These are phyloP conservation scores for Colletotrichum spinosum DNA, from an alignment of 2,329 filamentous ascomycete species.

Conservation along the genomic window DNA sequence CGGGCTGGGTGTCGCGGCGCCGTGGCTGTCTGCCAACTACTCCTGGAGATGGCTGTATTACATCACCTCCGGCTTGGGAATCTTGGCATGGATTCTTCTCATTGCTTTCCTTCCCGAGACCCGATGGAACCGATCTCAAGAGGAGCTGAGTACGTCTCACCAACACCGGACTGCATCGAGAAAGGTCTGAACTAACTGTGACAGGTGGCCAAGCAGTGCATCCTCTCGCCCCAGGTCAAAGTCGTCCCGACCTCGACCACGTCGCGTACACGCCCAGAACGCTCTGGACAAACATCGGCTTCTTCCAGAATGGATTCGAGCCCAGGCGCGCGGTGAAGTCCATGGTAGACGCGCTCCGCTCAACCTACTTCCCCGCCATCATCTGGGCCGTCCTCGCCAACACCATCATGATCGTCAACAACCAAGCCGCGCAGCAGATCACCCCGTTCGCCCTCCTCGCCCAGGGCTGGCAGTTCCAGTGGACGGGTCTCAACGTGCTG, in stretches of 20 bases:
- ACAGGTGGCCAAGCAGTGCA: constrained; percentile 35
- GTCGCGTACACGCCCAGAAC: constrained; percentile 43
- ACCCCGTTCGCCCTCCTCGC: constrained; percentile 29
- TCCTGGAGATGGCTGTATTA: constrained; percentile 51
- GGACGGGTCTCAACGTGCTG: constrained; percentile 43
- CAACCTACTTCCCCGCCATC: constrained; percentile 47
- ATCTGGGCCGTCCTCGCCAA: constrained; percentile 48
- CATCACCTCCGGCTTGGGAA: constrained; percentile 44
- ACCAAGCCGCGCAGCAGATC: constrained; percentile 44
- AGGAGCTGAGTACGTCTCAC: constrained; percentile 42
- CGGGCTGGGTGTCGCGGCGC: constrained; percentile 43
- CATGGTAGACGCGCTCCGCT: constrained; percentile 46
- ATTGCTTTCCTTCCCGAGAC: constrained; percentile 50
- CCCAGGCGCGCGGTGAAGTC: constrained; percentile 40
- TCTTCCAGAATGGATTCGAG: constrained; percentile 46
- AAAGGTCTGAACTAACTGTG: not conserved
- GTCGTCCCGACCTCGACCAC: constrained; percentile 44
- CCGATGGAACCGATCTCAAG: constrained; percentile 44
- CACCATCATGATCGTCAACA: constrained; percentile 45
- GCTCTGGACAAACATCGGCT: constrained; percentile 45
- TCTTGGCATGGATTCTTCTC: constrained; percentile 47
- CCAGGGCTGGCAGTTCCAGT: constrained; percentile 45
- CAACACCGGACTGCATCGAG: no score
- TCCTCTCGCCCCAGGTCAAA: constrained; percentile 42
- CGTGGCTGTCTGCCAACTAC: constrained; percentile 45